A percentile compares a stretch with the other conserved stretches of the same genome.
Evolutionary conservation across 768 basidiomycete genomes (phyloP).

Genomic region (Macrolepiota fuliginosa): DNA sequence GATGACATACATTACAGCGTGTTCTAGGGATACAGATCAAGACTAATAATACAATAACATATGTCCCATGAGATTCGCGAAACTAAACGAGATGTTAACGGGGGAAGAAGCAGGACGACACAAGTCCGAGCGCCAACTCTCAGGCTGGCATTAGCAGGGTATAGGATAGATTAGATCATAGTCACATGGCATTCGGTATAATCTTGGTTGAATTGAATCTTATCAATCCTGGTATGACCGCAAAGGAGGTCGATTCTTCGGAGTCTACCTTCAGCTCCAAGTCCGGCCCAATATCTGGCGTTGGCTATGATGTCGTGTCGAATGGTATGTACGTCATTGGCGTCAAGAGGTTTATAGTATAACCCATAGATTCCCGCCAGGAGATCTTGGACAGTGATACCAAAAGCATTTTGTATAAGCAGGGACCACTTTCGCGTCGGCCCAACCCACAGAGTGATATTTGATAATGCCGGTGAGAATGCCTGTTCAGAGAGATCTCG

Average conservation of each 20-base stretch:
- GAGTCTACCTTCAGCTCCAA: not conserved
- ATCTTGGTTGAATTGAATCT: not conserved
- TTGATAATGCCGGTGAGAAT: not conserved
- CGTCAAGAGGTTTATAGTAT: not conserved
- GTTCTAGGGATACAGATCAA: not conserved
- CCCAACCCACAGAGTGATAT: not conserved
- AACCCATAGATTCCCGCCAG: not conserved
- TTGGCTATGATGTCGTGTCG: not conserved
- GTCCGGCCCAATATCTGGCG: not conserved
- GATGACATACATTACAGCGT: not conserved
- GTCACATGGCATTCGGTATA: not conserved
- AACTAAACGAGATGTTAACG: not conserved
- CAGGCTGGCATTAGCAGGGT: not conserved
- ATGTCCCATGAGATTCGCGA: not conserved
- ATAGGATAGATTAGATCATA: not conserved
- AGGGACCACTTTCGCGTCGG: not conserved
- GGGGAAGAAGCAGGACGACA: not conserved
- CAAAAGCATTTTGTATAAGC: not conserved
- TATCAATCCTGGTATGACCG: not conserved
- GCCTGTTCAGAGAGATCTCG: not conserved
- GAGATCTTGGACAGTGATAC: slow-evolving; percentile 11
- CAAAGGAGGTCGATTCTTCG: not conserved
- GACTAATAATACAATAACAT: not conserved
- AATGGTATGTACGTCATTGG: not conserved
- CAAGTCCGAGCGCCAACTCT: not conserved